phyloP scores from a whole-genome alignment of 108 stramenopile species.

The Nitzschia sp. region DNA sequence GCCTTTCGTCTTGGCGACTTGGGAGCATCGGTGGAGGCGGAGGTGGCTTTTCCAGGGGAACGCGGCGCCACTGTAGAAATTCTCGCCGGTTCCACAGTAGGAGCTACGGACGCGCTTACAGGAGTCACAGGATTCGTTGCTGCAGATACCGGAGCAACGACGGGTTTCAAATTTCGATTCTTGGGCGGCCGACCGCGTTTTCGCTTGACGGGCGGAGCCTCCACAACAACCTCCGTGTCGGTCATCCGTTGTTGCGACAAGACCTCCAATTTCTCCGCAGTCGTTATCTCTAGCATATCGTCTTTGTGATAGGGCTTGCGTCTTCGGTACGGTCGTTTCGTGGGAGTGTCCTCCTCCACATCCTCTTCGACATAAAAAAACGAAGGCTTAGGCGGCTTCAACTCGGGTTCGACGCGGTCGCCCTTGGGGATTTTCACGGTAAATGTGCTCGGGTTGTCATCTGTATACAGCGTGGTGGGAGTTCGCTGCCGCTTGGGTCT shows the following conservation, averaged over 20 bases:
- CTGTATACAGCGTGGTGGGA: slow-evolving; percentile 44
- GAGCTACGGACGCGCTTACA: not conserved
- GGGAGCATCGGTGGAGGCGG: not conserved
- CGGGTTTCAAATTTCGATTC: slow-evolving; percentile 7
- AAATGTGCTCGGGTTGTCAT: slow-evolving; percentile 58
- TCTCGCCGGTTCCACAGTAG: not conserved
- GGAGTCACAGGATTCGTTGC: not conserved
- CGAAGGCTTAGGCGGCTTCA: slow-evolving; percentile 20
- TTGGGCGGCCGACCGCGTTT: slow-evolving; percentile 32
- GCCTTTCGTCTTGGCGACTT: not conserved
- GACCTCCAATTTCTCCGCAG: not conserved
- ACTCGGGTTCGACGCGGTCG: slow-evolving; percentile 9
- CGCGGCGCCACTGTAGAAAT: not conserved
- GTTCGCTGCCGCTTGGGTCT: slow-evolving; percentile 49
- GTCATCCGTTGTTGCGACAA: not conserved
- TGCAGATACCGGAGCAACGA: not conserved
- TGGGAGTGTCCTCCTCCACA: not conserved
- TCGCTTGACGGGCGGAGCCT: slow-evolving; percentile 16
- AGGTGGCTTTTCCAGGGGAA: not conserved
- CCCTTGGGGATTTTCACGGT: slow-evolving; percentile 39
- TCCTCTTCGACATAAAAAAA: slow-evolving; percentile 16
- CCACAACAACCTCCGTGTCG: not conserved
- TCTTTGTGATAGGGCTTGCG: slow-evolving; percentile 16
- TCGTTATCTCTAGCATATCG: slow-evolving; percentile 3
- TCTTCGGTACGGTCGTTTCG: slow-evolving; percentile 1